phyloP scores from a whole-genome alignment of 2,329 filamentous ascomycete genomes.

The Pleoardoris graminearum region DNA sequence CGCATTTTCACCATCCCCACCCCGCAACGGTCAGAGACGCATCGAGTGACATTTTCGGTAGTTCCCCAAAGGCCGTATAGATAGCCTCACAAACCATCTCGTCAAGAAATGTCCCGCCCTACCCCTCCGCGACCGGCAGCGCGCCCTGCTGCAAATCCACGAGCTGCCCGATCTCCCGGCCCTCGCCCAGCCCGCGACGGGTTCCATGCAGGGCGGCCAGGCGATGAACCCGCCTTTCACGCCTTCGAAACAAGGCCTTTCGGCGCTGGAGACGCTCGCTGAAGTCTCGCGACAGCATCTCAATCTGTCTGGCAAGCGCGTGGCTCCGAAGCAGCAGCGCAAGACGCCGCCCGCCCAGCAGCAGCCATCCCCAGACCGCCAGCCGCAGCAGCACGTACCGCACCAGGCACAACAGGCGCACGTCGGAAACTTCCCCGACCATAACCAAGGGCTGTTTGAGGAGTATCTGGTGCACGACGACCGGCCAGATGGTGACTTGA shows the following conservation, averaged over 20 bases:
- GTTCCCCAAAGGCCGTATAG: conserved; percentile 87
- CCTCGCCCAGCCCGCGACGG: conserved; percentile 31
- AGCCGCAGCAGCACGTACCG: conserved; percentile 12
- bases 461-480: conserved; percentile 47
- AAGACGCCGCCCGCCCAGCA: conserved; percentile 20
- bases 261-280: conserved; percentile 81
- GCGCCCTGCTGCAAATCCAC: conserved; percentile 72
- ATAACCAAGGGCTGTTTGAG: conserved; percentile 29
- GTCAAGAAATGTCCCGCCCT: conserved; percentile 86
- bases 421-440: conserved; percentile 22
- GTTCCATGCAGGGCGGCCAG: conserved; percentile 29
- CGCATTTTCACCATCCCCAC: conserved; percentile 3
- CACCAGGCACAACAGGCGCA: conserved; percentile 17
- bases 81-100: conserved; percentile 78
- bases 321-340: conserved; percentile 31
- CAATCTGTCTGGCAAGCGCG: conserved; percentile 57
- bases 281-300: conserved; percentile 80
- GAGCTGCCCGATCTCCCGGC: conserved; percentile 64
- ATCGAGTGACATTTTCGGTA: conserved; percentile 34
- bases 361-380: conserved; percentile 12
- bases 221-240: conserved; percentile 49
- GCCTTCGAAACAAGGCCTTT: conserved; percentile 66
- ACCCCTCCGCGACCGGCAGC: conserved; percentile 72
- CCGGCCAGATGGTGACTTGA: conserved; percentile 35
- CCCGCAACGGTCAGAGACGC: background rate